A percentile compares a stretch with the other conserved stretches of the same genome.
phyloP scores from a whole-genome alignment of 371 early-diverging fungal species.

The Syncephalastrum contaminatum region DNA sequence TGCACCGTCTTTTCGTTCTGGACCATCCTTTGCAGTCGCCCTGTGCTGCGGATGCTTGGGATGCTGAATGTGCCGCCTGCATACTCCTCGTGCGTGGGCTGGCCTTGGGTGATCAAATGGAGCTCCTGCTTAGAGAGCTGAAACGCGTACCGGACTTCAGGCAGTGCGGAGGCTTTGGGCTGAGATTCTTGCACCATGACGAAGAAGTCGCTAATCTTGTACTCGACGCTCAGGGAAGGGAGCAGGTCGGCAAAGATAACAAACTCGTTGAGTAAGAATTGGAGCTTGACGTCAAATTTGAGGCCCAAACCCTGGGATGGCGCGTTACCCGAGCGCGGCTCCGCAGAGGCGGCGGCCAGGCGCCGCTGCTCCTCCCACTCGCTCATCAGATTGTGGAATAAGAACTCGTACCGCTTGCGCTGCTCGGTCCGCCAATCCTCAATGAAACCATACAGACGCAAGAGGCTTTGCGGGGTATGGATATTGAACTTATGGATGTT shows the following conservation, averaged over 20 bases:
- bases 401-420: conserved; percentile 69
- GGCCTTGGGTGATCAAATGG: conserved; percentile 43
- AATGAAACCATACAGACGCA: conserved; percentile 77
- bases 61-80: conserved; percentile 53
- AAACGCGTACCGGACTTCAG: conserved; percentile 47
- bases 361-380: conserved; percentile 66
- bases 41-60: conserved; percentile 61
- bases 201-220: conserved; percentile 58
- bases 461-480: conserved; percentile 67
- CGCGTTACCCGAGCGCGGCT: background rate
- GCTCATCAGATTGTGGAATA: conserved; percentile 69
- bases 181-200: conserved; percentile 51
- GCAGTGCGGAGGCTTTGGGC: conserved; percentile 16
- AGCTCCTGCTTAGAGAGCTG: conserved; percentile 60
- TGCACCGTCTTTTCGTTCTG: conserved; percentile 13
- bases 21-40: conserved; percentile 27
- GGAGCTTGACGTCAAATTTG: conserved; percentile 57
- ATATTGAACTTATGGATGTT: conserved; percentile 58
- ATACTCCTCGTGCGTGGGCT: conserved; percentile 24
- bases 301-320: conserved; percentile 6
- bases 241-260: conserved; percentile 64
- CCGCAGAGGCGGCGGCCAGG: conserved; percentile 9
- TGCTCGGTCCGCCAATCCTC: conserved; percentile 83
- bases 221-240: conserved; percentile 64
- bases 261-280: conserved; percentile 62